Evolutionary conservation across 2,329 filamentous ascomycete genomes (phyloP), one percentile per base, ranked within the genome.

Genomic region (Tolypocladium tundrense): DNA sequence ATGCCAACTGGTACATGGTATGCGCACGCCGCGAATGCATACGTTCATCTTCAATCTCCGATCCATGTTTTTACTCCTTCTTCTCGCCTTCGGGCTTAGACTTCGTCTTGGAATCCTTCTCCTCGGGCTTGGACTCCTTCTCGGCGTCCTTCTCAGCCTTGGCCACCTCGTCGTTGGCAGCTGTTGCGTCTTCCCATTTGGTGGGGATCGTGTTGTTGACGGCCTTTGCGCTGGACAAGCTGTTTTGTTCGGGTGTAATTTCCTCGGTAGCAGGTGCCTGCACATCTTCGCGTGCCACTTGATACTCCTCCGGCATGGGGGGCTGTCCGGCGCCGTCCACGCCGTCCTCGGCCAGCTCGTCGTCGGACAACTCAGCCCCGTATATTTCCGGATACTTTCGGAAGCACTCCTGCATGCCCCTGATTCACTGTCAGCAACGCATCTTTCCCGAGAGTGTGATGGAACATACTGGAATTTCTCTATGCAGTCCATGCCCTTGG

Each of bases 391-490:
- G 94, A 73, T 97, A 89, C 71, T 86, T 78, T 66, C 91, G 85
- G 82, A 99, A 99, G 79, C 94, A 99, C 68, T 93, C 88, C 78
- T 97, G 94, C 94, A 99, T 99, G 67, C 82, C 86, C 81, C 92
- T 96, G 65, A 67, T 27, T 57, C 56, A 62, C 61, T 43, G 59
- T 78, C 67, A 72, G 60, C 33, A 10, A 33, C 33, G n/a, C 16
- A 56, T 31, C 31, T 37, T 1, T 27, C 10, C 4, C 19, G 4
- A 11, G 8, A 37, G 10, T 4, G 31, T 31, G 19, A 13, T 24
- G 52, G 9, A 24, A 82, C 88, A 53, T 80, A 94, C 91, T 96
- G 92, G 82, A 97, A 97, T 77, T 94, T 96, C 35, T 96, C 91
- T 69, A 97, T 94, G 77, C 92, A 97, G 71, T 97, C 91, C 78